phyloP scores from a whole-genome alignment of 2,329 filamentous ascomycete species.

The Paracoccidioides lutzii region DNA sequence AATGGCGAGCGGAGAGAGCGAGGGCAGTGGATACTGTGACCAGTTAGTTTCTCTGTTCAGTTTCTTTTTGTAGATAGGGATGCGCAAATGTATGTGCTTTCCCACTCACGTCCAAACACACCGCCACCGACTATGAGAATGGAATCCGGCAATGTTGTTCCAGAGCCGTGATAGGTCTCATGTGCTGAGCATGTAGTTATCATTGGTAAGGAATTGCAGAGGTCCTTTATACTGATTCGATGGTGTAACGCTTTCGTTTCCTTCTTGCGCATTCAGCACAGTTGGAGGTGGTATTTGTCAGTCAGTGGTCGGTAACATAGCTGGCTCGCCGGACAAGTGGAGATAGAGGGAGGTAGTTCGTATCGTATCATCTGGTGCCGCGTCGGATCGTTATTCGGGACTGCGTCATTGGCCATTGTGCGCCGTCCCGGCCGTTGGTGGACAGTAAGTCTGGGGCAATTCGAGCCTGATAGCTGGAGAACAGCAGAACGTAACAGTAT shows the following conservation, averaged over 20 bases:
- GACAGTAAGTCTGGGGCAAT: too few species aligned
- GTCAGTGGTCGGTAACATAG: background rate
- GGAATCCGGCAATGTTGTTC: conserved; percentile 20
- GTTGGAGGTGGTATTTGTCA: background rate
- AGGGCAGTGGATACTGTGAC: conserved; percentile 50
- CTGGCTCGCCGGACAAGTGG: background rate
- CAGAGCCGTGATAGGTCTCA: background rate
- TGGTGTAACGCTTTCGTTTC: background rate
- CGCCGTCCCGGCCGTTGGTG: too few species aligned
- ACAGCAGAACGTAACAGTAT: too few species aligned
- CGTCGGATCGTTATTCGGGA: background rate
- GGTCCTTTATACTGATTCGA: background rate
- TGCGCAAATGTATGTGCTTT: background rate
- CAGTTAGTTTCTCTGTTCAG: background rate
- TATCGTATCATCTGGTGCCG: background rate
- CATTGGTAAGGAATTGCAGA: background rate
- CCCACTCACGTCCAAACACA: conserved; percentile 31
- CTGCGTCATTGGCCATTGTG: background rate
- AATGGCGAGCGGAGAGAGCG: conserved; percentile 49
- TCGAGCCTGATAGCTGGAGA: too few species aligned
- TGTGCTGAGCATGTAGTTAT: background rate
- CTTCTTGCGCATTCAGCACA: background rate
- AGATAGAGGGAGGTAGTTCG: background rate
- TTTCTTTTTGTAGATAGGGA: background rate
- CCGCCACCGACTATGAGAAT: conserved; percentile 33